Conservation (phyloP, 1,284 basidiomycete species). For the Tilletia indica region DNA sequence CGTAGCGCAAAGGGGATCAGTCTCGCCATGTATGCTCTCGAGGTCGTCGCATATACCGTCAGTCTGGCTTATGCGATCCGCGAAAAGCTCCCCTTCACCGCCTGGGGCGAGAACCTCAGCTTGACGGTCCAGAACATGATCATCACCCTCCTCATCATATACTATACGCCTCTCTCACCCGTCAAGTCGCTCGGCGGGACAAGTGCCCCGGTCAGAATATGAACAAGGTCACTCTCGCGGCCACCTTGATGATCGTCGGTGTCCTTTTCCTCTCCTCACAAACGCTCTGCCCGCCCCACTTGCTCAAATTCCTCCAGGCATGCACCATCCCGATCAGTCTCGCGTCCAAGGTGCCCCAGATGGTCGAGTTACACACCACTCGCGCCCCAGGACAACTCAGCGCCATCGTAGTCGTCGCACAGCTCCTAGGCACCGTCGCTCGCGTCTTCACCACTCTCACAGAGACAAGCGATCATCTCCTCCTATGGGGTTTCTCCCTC, state of each 20-base stretch:
- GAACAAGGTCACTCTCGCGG: conserved; percentile 61
- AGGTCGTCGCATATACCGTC: conserved; percentile 82
- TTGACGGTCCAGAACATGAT: conserved; percentile 53
- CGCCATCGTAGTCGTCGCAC: conserved; percentile 53
- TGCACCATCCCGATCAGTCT: conserved; percentile 53
- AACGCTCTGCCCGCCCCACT: conserved; percentile 32
- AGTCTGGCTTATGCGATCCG: conserved; percentile 76
- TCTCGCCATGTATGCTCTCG: conserved; percentile 60
- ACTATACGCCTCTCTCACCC: conserved; percentile 38
- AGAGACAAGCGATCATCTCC: conserved; percentile 52
- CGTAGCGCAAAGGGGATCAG: conserved; percentile 78
- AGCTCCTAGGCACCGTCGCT: conserved; percentile 51
- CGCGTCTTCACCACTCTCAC: conserved; percentile 54
- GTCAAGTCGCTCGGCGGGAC: conserved; percentile 33
- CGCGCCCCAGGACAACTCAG: conserved; percentile 52
- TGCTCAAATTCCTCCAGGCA: conserved; percentile 46
- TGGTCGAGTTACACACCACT: conserved; percentile 47
- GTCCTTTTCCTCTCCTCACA: conserved; percentile 57
- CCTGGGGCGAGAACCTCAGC: conserved; percentile 68
- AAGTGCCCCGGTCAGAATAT: background rate
- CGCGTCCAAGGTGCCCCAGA: conserved; percentile 53
- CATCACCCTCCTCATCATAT: conserved; percentile 51
- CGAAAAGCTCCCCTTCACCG: conserved; percentile 83
- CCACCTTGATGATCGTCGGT: conserved; percentile 82
- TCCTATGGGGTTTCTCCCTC: conserved; percentile 52